These are phyloP conservation scores for Zostera marina DNA, from an alignment of 116 monocot genomes.

Conservation along the genomic window DNA sequence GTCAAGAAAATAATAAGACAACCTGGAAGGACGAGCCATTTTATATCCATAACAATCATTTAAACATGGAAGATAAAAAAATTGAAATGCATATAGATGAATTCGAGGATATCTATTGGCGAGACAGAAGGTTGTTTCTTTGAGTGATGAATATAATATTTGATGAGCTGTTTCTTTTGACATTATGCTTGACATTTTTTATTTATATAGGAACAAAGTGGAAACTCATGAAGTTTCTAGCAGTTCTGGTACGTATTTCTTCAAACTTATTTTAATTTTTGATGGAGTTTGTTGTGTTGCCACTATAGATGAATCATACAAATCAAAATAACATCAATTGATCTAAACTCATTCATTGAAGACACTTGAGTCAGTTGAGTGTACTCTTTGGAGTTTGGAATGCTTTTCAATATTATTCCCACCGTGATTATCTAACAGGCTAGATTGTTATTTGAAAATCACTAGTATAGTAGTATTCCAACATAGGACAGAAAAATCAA, in stretches of 20 bases:
- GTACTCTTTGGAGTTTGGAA: too few relatives aligned
- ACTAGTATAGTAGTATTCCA: too few relatives aligned
- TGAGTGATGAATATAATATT: neutral
- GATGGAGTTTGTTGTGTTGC: neutral
- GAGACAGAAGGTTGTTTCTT: constrained; percentile 6
- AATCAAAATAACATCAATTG: too few relatives aligned
- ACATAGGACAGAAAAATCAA: too few relatives aligned
- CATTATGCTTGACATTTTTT: neutral
- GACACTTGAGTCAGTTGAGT: too few relatives aligned
- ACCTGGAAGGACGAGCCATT: constrained; percentile 2
- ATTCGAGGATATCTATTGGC: constrained; percentile 2
- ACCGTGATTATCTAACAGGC: too few relatives aligned
- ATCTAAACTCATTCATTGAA: too few relatives aligned
- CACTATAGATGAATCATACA: too few relatives aligned
- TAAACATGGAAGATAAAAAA: constrained; percentile 1
- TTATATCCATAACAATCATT: neutral
- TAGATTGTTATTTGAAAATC: too few relatives aligned
- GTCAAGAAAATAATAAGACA: neutral
- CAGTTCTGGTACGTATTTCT: constrained; percentile 5
- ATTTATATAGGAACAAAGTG: constrained; percentile 5
- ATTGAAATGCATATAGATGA: neutral
- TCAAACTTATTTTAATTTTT: neutral
- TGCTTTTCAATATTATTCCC: too few relatives aligned
- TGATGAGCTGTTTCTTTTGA: neutral
- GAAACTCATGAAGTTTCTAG: constrained; percentile 1